Conservation (phyloP, 108 stramenopile species). For the Aurantiochytrium sp. region DNA sequence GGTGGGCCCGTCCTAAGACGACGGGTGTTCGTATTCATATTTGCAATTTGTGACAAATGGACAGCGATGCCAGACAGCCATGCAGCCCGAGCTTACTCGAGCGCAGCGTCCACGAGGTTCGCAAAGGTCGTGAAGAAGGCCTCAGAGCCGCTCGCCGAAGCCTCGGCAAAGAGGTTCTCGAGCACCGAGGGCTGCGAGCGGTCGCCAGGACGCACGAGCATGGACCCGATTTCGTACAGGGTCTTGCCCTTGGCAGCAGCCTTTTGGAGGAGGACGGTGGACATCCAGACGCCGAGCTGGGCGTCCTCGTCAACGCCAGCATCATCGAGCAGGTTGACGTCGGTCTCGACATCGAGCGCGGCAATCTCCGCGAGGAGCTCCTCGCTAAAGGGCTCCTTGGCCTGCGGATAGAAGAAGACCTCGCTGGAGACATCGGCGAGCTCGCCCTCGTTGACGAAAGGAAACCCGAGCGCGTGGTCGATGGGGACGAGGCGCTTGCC, state of each 20-base stretch:
- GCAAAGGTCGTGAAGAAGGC: not conserved
- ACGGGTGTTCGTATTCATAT: too few relatives aligned
- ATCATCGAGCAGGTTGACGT: not conserved
- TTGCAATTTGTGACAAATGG: too few relatives aligned
- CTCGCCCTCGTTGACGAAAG: not conserved
- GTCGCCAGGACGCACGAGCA: not conserved
- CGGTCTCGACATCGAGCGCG: not conserved
- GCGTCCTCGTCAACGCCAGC: not conserved
- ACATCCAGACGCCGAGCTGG: slow-evolving; percentile 19
- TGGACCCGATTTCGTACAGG: not conserved
- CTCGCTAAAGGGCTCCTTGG: slow-evolving; percentile 2
- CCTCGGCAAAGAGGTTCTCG: not conserved
- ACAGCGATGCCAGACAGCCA: too few relatives aligned
- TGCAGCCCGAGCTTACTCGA: not conserved
- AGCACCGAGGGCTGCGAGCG: not conserved
- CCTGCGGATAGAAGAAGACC: not conserved
- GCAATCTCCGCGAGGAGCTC: not conserved
- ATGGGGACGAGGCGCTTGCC: not conserved
- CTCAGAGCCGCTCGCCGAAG: not conserved
- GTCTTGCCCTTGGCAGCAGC: not conserved
- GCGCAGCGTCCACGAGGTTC: not conserved
- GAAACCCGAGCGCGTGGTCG: not conserved
- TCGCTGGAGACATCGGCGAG: slow-evolving; percentile 15
- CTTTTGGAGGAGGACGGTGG: not conserved
- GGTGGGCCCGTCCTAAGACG: too few relatives aligned